These are phyloP conservation scores for Geotrichum phurueaensis DNA, from an alignment of 1,139 yeast species.

Conservation along the genomic window DNA sequence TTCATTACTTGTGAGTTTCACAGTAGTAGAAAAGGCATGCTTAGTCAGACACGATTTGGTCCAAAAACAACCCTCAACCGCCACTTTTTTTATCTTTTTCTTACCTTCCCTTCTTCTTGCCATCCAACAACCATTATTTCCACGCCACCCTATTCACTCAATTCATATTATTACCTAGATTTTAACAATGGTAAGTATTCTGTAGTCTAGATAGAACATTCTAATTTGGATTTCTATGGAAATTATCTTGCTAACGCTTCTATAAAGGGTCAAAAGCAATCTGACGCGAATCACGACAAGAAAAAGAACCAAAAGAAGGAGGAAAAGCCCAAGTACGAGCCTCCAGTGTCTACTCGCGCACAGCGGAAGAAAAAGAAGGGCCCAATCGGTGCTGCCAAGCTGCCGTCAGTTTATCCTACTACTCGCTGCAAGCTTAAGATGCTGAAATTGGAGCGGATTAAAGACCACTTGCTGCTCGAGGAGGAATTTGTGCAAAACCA, in stretches of 20 bases:
- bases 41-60: background rate
- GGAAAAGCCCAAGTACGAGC: conserved; percentile 85
- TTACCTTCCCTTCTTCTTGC: conserved; percentile 2
- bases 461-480: conserved; percentile 89
- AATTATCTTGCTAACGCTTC: background rate
- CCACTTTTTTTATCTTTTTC: conserved; percentile 6
- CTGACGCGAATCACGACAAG: conserved; percentile 66
- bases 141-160: background rate
- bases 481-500: conserved; percentile 95
- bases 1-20: background rate
- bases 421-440: conserved; percentile 90
- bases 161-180: background rate
- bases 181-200: conserved; percentile 16
- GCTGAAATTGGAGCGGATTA: conserved; percentile 89
- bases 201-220: background rate
- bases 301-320: conserved; percentile 60
- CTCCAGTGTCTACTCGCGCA: conserved; percentile 94
- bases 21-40: background rate
- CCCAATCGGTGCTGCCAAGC: conserved; percentile 78
- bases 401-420: conserved; percentile 85
- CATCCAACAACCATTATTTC: background rate
- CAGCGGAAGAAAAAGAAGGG: conserved; percentile 76
- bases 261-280: conserved; percentile 68
- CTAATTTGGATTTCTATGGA: background rate
- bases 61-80: conserved; percentile 11